These are phyloP conservation scores for Phytopythium cucurbitacearum DNA, from an alignment of 352 stramenopile species.

Conservation along the genomic window DNA sequence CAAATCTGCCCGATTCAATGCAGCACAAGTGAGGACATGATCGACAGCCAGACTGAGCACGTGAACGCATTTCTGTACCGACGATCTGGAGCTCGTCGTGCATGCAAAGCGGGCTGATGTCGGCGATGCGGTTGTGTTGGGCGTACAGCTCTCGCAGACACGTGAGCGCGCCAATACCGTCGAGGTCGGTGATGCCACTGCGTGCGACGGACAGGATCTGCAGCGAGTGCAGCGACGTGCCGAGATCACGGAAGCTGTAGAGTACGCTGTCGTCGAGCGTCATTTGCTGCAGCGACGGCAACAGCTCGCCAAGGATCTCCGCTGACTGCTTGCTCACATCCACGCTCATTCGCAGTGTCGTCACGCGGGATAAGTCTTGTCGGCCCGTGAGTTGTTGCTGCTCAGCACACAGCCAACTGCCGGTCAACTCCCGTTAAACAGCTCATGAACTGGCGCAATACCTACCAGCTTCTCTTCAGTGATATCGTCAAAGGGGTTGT, in stretches of 20 bases:
- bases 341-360: conserved; percentile 55
- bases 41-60: background rate
- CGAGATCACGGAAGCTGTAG: conserved; percentile 77
- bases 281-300: conserved; percentile 71
- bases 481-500: conserved; percentile 81
- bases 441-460: background rate
- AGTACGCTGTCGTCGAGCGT: conserved; percentile 59
- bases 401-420: conserved; percentile 2
- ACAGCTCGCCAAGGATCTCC: conserved; percentile 68
- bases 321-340: conserved; percentile 81
- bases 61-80: conserved; percentile 16
- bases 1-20: conserved; percentile 35
- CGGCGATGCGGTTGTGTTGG: conserved; percentile 68
- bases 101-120: conserved; percentile 82
- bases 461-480: conserved; percentile 69
- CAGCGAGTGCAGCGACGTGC: conserved; percentile 69
- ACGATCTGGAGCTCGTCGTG: conserved; percentile 81
- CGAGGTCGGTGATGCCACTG: conserved; percentile 72
- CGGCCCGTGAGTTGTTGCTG: conserved; percentile 61
- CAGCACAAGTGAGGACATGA: background rate
- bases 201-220: conserved; percentile 58
- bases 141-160: conserved; percentile 75
- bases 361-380: conserved; percentile 53
- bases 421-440: background rate
- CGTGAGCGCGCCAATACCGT: conserved; percentile 82